Evolutionary conservation across 768 basidiomycete species (phyloP), one percentile per base, ranked within the genome.

Genomic region (Boletus subparvulus): DNA sequence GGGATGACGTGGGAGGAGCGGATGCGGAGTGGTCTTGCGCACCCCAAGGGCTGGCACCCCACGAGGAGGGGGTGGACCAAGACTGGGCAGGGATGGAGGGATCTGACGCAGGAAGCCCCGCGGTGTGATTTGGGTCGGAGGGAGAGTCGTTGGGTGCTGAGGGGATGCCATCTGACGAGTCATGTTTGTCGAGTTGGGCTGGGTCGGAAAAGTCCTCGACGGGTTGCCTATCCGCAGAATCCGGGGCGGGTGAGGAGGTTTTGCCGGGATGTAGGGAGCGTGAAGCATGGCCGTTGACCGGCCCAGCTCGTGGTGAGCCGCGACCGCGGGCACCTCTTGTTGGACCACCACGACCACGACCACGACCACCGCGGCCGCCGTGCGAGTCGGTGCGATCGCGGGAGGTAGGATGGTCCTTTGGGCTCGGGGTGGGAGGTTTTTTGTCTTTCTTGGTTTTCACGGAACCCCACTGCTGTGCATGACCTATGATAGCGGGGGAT

Each of bases 371-470:
- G 30, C 83, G 74, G 33, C 77, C 80, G 21, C 88, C 87, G 59
- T 88, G 77, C 49, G 81, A 65, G 58, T 76, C 68, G 2, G 81
- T 73, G 28, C 69, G 66, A 60, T 69, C 69, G 35, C 71, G 69
- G 49, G 59, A 35, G 9, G 37, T 6, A 43, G 60, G 57, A 8
- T 65, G 64, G 26, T 87, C 82, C 72, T 84, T 88, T 47, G 85
- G 69, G 43, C 66, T 60, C 40, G 78, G 42, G 19, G 77, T 48
- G 13, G 80, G 64, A 0, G 61, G 43, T 74, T 90, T 92, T 80
- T 92, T 92, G 72, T 93, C 90, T 78, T 91, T 94, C 83, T 92
- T 93, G 73, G 83, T 87, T 60, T 83, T 84, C 55, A 92, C 91
- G 52, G 89, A 83, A 50, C 83, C 90, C 91, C 91, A 94, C 66